Evolutionary conservation across 352 stramenopile genomes (phyloP).

Genomic region (Globisporangium sylvaticum): DNA sequence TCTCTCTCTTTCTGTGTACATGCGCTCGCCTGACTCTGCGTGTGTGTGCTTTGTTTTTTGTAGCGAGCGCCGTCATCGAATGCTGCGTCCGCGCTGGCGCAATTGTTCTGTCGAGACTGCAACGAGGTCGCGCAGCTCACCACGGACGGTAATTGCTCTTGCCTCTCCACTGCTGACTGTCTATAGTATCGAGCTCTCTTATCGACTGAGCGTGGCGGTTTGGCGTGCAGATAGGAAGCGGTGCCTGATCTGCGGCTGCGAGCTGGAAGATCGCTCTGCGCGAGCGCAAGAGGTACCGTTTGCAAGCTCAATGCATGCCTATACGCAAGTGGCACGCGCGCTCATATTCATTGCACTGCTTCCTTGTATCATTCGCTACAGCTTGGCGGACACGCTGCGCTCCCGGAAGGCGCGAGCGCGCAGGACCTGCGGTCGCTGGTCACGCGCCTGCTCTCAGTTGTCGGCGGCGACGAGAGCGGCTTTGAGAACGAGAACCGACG

Average conservation of each 20-base stretch:
- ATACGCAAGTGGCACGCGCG: no score
- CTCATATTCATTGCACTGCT: background rate
- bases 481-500: conserved; percentile 27
- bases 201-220: background rate
- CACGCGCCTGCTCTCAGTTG: conserved; percentile 32
- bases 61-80: background rate
- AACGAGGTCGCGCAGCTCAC: conserved; percentile 45
- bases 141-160: conserved; percentile 36
- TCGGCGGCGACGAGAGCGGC: conserved; percentile 29
- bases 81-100: background rate
- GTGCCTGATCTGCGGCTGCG: conserved; percentile 61
- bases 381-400: background rate
- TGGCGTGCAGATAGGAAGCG: conserved; percentile 45
- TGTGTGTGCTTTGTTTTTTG: background rate
- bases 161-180: background rate
- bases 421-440: conserved; percentile 45
- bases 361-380: background rate
- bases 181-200: background rate
- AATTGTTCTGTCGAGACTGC: conserved; percentile 64
- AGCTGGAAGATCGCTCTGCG: conserved; percentile 30
- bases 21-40: background rate
- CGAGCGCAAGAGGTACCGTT: conserved; percentile 6
- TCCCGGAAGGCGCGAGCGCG: conserved; percentile 14
- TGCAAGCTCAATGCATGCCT: no score
- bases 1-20: background rate